Conservation (phyloP, 1,139 yeast genomes). For the Candida sp. region DNA sequence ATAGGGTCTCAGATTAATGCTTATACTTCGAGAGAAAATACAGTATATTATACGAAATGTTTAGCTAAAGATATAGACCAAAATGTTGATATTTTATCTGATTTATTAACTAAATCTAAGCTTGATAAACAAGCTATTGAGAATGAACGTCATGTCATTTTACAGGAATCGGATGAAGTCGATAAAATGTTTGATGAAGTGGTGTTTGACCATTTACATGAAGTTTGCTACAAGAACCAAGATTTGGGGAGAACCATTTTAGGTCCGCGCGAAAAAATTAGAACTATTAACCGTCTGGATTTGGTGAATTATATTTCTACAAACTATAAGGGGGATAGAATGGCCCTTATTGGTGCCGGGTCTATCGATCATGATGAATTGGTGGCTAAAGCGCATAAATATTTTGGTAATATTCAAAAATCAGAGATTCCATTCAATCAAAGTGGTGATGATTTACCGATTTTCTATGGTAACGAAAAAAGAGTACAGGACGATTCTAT, state of each 20-base stretch:
- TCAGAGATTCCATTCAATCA: conserved; percentile 64
- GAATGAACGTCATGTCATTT: conserved; percentile 92
- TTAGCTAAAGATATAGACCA: conserved; percentile 76
- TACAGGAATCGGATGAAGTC: conserved; percentile 96
- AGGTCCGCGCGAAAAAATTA: conserved; percentile 90
- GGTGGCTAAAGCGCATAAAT: conserved; percentile 69
- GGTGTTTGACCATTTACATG: conserved; percentile 94
- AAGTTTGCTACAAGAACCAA: conserved; percentile 86
- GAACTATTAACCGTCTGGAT: conserved; percentile 73
- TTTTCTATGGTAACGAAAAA: conserved; percentile 83
- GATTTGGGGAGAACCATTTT: conserved; percentile 96
- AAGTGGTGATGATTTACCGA: conserved; percentile 79
- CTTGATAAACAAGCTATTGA: conserved; percentile 84
- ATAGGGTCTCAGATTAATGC: conserved; percentile 97
- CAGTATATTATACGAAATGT: conserved; percentile 94
- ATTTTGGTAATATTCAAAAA: conserved; percentile 72
- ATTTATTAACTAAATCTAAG: conserved; percentile 82
- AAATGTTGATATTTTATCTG: conserved; percentile 86
- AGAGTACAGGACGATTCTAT: conserved; percentile 78
- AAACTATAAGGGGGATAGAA: conserved; percentile 93
- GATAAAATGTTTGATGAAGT: conserved; percentile 98
- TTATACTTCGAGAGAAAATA: conserved; percentile 94
- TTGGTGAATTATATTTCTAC: conserved; percentile 74
- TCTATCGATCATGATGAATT: conserved; percentile 85
- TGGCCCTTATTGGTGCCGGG: conserved; percentile 97